phyloP scores from a whole-genome alignment of 2,329 filamentous ascomycete genomes.

The Exophiala aquamarina region DNA sequence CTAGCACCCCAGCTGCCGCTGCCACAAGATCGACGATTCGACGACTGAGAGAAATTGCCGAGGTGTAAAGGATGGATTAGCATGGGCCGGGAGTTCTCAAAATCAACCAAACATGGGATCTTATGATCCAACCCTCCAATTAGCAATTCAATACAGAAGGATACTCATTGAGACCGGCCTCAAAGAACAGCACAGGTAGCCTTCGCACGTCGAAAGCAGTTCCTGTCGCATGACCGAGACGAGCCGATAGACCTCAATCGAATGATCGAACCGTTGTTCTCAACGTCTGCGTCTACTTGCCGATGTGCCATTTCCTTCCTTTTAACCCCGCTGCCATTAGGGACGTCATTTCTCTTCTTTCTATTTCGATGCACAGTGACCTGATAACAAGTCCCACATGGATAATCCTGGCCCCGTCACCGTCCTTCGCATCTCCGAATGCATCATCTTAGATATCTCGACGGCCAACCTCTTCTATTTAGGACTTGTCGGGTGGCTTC shows the following conservation, averaged over 20 bases:
- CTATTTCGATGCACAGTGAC: too few species aligned
- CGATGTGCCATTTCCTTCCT: not conserved
- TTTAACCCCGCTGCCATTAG: too few species aligned
- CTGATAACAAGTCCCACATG: too few species aligned
- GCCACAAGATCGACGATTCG: constrained; percentile 95
- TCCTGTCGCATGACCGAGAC: constrained; percentile 16
- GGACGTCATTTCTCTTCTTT: too few species aligned
- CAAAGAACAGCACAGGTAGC: constrained; percentile 12
- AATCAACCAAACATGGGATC: constrained; percentile 5
- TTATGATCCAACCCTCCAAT: not conserved
- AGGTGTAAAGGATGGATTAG: constrained; percentile 57
- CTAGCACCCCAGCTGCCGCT: constrained; percentile 85
- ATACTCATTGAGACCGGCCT: constrained; percentile 9
- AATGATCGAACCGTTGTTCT: constrained; percentile 16
- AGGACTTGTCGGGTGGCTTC: too few species aligned
- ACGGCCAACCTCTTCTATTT: too few species aligned
- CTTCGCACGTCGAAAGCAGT: constrained; percentile 18
- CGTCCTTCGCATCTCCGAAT: too few species aligned
- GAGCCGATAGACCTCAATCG: constrained; percentile 28
- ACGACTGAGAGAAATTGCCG: constrained; percentile 94
- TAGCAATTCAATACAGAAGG: not conserved
- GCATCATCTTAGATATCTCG: too few species aligned
- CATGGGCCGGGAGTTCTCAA: constrained; percentile 24
- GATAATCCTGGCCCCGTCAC: too few species aligned
- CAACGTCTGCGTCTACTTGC: not conserved